Conservation (phyloP, 1,284 basidiomycete genomes). For the Tilletia indica region DNA sequence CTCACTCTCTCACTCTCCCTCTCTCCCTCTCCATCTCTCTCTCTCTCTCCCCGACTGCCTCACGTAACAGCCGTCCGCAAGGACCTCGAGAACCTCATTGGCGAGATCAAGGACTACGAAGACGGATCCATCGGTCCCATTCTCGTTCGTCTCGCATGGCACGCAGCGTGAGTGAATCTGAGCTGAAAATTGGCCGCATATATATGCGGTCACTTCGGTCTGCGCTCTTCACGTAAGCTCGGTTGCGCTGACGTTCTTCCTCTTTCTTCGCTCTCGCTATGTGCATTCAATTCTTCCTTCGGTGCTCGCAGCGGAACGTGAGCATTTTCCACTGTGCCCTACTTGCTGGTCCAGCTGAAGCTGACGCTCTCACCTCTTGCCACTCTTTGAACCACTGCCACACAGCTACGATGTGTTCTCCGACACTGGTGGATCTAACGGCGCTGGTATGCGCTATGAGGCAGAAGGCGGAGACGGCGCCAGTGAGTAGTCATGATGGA, state of each 20-base stretch:
- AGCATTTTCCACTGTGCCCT: neutral
- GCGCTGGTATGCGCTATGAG: slow-evolving; percentile 58
- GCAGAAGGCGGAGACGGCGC: slow-evolving; percentile 56
- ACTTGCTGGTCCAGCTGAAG: neutral
- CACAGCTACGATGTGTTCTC: slow-evolving; percentile 54
- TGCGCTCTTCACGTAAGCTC: neutral
- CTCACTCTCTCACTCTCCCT: neutral
- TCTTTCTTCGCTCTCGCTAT: neutral
- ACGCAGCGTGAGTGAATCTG: slow-evolving; percentile 32
- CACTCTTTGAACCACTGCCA: neutral
- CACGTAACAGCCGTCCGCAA: slow-evolving; percentile 37
- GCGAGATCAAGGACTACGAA: slow-evolving; percentile 53
- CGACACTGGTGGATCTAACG: slow-evolving; percentile 62
- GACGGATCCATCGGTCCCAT: slow-evolving; percentile 53
- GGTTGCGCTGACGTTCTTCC: neutral
- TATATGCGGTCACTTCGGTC: too few relatives aligned
- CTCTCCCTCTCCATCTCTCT: neutral
- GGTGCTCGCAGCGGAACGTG: slow-evolving; percentile 6
- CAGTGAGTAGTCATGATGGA: slow-evolving; percentile 25
- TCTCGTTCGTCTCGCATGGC: slow-evolving; percentile 53
- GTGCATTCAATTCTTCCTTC: neutral
- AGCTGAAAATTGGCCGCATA: neutral
- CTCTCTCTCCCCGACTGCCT: neutral
- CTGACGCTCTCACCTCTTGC: neutral
- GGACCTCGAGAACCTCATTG: slow-evolving; percentile 46